phyloP scores from a whole-genome alignment of 805 yeast species.

The Suhomyces xylopsoci region DNA sequence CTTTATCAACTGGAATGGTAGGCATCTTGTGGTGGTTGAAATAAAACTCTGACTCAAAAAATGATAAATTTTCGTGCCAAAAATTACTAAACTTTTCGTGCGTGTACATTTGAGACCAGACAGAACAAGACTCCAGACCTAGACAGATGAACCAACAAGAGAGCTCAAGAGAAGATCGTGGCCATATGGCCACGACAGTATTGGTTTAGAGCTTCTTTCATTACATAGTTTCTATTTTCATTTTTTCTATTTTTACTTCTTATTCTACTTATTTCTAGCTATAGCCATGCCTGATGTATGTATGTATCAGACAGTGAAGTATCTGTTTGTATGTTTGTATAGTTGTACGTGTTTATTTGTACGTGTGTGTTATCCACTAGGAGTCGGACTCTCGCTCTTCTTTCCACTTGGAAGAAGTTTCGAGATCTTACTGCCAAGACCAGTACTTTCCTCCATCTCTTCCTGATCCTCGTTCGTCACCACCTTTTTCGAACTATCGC shows the following conservation, averaged over 20 bases:
- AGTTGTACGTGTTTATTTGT: no score
- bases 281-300: neutral
- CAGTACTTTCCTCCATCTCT: conserved; percentile 4
- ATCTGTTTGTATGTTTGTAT: neutral
- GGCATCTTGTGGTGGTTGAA: conserved; percentile 60
- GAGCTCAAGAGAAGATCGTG: no score
- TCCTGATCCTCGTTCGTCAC: conserved; percentile 22
- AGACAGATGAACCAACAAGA: neutral
- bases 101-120: neutral
- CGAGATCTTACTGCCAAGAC: neutral
- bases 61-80: conserved; percentile 4
- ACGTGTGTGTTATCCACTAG: neutral
- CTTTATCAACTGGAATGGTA: conserved; percentile 92
- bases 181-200: no score
- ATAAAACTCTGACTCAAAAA: conserved; percentile 10
- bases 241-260: no score
- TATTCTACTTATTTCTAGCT: neutral
- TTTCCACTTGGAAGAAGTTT: neutral
- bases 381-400: neutral
- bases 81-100: conserved; percentile 1
- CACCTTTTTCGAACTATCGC: conserved; percentile 2
- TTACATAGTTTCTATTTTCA: no score
- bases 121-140: no score
- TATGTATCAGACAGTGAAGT: no score
- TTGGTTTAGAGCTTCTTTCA: no score